Conservation (phyloP, 2,329 filamentous ascomycete species). For the Beauveria pseudobassiana region DNA sequence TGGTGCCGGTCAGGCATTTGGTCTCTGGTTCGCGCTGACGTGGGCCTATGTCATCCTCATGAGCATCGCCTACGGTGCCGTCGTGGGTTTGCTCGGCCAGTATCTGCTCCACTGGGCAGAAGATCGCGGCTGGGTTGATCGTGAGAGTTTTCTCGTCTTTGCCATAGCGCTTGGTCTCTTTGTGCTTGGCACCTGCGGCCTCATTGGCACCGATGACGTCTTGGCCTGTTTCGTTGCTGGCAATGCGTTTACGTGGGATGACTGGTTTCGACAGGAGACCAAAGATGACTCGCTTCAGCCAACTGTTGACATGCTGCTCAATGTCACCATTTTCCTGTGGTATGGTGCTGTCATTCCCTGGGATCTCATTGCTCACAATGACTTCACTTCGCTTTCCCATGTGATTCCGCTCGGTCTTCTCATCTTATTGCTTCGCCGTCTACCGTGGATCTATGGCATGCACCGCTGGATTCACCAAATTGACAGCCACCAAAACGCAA, state of each 20-base stretch:
- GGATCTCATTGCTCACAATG: slow-evolving; percentile 58
- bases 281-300: slow-evolving; percentile 88
- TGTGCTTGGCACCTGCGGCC: slow-evolving; percentile 76
- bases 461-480: slow-evolving; percentile 76
- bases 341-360: slow-evolving; percentile 82
- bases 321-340: slow-evolving; percentile 85
- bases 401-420: slow-evolving; percentile 67
- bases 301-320: slow-evolving; percentile 90
- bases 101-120: slow-evolving; percentile 79
- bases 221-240: slow-evolving; percentile 89
- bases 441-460: slow-evolving; percentile 68
- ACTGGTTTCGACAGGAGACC: slow-evolving; percentile 88
- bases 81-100: slow-evolving; percentile 75
- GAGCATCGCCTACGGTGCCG: slow-evolving; percentile 68
- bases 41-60: slow-evolving; percentile 78
- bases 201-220: slow-evolving; percentile 84
- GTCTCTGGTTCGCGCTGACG: slow-evolving; percentile 77
- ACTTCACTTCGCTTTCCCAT: slow-evolving; percentile 64
- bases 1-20: slow-evolving; percentile 52
- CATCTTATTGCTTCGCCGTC: slow-evolving; percentile 67
- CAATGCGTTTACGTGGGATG: slow-evolving; percentile 86
- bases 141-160: slow-evolving; percentile 83
- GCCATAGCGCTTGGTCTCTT: slow-evolving; percentile 80
- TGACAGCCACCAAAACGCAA: slow-evolving; percentile 62
- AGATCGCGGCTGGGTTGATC: slow-evolving; percentile 71